Evolutionary conservation across 805 yeast species (phyloP), one percentile per base, ranked within the genome.

Genomic region (Nakazawaea laoshanensis): DNA sequence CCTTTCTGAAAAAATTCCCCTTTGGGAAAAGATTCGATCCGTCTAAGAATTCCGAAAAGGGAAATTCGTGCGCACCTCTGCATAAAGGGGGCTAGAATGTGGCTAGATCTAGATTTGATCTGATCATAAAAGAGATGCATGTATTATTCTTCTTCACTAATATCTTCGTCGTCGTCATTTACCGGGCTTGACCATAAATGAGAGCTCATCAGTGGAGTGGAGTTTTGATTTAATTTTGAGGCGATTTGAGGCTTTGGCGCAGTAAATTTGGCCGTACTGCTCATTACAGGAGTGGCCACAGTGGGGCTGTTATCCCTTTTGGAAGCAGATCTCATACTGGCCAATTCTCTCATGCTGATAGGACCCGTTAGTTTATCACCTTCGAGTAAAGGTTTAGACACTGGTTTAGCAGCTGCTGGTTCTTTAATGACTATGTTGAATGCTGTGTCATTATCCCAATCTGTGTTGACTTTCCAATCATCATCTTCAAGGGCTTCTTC

Each of bases 401-500:
- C n/a, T n/a, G n/a, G n/a, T n/a, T n/a, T n/a, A n/a, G n/a, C n/a
- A 7, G 24, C 25, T 12, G 30, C 26, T 21, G 33, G 19, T 12
- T 35, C 37, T 15, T 35, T 27, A 15, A 35, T 26, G 6, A 26
- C 29, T 16, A 35, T 33, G 19, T 33, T 28, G 24, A 28, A 23
- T 10, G 17, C 22, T n/a, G 30, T 32, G 13, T 27, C 32, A 10
- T 30, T 18, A 11, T 36, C 39, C 39, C 39, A 36, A 19, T 36
- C 39, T 27, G 31, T 35, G 3, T 32, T 29, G 8, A 30, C 33
- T 10, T 29, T 32, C 39, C 39, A 36, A 4, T 20, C 39, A 19
- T 33, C 37, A 22, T 36, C 34, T 14, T 30, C 37, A 5, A 20
- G 33, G 12, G 13, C 30, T 3, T 12, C 15, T 28, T 46, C 52